Evolutionary conservation across 352 stramenopile species (phyloP), one percentile per base, ranked within the genome.

Genomic region (Phytopythium vexans): DNA sequence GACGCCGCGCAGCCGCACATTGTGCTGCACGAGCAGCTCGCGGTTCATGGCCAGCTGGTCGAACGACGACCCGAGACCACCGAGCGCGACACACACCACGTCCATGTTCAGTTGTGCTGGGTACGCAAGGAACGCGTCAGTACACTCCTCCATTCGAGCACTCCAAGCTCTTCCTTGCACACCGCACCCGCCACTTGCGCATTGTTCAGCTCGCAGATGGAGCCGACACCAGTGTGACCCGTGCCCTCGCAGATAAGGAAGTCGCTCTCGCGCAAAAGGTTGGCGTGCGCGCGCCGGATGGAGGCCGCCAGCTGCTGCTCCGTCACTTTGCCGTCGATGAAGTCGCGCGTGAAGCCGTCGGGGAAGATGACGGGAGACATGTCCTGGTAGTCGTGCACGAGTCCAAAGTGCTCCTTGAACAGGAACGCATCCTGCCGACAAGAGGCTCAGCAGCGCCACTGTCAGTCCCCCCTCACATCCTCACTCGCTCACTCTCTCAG

Each of bases 341-440:
- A 99, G 51, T 98, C 81, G 62, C 94, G 92, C 40, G 97, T 99
- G 69, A 99, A 99, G 21, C 95, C 95, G 36, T 88, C 65, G 1
- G 95, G 96, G 65, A 99, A 98, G 68, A 99, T 94, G 31, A 99
- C 96, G 33, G 97, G 97, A 53, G 87, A 98, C 97, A 99, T 99
- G 66, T 98, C 74, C 63, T 87, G 74, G 81, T 99, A 99, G 59
- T 97, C 74, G 61, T 98, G 94, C 64, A 97, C 80, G 35, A 99
- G 76, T 21, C 88, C 77, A 58, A 99, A 99, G 68, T 98, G 89
- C 61, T 99, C 94, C 54, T 96, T 97, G 55, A 99, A 95, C 8
- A 99, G 65, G 55, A 86, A 95, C 27, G 97, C 92, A 64, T 98
- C 90, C 82, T 94, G 44, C 14, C 49, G 2, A 16, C 39, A 49